Conservation (phyloP, 176 grass and related monocot species). For the Bothriochloa decipiens region DNA sequence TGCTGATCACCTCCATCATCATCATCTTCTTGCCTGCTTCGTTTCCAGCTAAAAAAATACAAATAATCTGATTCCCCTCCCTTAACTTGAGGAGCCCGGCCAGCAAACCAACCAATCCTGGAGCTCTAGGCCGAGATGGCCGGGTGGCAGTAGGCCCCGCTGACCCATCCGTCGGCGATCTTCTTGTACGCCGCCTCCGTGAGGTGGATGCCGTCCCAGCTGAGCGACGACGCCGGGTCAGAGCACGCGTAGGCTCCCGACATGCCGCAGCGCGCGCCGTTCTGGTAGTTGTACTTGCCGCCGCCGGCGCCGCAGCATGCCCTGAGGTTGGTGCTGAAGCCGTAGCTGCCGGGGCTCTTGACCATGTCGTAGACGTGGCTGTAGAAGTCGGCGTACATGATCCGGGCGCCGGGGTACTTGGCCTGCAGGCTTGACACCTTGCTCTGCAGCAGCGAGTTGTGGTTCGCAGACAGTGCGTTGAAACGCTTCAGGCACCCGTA, state of each 20-base stretch:
- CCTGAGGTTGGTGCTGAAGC: constrained; percentile 65
- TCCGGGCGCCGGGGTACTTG: constrained; percentile 51
- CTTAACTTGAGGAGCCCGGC: not conserved
- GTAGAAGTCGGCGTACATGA: constrained; percentile 95
- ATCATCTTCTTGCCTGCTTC: constrained; percentile 1
- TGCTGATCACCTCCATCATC: not conserved
- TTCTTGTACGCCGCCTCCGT: constrained; percentile 85
- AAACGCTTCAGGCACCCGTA: constrained; percentile 76
- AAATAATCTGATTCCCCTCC: not conserved
- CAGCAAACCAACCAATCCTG: not conserved
- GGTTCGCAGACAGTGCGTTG: constrained; percentile 65
- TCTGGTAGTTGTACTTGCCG: constrained; percentile 84
- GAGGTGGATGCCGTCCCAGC: constrained; percentile 93
- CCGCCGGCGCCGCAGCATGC: constrained; percentile 78
- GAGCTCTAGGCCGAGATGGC: constrained; percentile 45
- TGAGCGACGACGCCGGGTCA: constrained; percentile 63
- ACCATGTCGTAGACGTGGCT: constrained; percentile 72
- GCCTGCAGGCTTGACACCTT: constrained; percentile 58
- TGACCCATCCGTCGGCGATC: constrained; percentile 84
- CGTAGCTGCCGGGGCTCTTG: constrained; percentile 58
- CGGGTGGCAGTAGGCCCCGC: constrained; percentile 75
- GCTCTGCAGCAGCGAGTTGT: constrained; percentile 73
- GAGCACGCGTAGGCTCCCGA: constrained; percentile 57
- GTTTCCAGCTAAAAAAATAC: not conserved
- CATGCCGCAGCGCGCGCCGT: constrained; percentile 65